Evolutionary conservation across 345 rosid species (phyloP).

Genomic region (Conringia planisiliqua): DNA sequence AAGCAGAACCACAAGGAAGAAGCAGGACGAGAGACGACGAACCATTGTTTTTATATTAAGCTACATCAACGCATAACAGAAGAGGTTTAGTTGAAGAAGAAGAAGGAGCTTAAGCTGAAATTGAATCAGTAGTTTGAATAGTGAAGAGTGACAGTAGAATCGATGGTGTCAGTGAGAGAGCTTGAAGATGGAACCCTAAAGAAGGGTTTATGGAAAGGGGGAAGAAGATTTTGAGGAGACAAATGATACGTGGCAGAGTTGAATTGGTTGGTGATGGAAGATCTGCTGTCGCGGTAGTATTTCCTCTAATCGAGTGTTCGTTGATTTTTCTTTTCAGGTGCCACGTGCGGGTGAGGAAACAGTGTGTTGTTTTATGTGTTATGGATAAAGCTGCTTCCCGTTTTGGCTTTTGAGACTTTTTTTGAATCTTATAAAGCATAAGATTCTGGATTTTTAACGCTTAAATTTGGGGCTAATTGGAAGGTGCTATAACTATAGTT

Average conservation of each 20-base stretch:
- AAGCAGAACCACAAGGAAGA: constrained; percentile 26
- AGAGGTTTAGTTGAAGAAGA: not conserved
- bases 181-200: constrained; percentile 25
- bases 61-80: constrained; percentile 18
- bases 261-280: constrained; percentile 3
- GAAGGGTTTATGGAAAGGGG: constrained; percentile 24
- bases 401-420: not conserved
- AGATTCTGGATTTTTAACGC: too few relatives aligned
- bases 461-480: too few relatives aligned
- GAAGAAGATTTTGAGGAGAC: not conserved
- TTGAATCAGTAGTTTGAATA: not conserved
- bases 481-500: too few relatives aligned
- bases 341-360: not conserved
- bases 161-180: constrained; percentile 1
- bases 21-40: constrained; percentile 26
- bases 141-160: not conserved
- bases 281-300: not conserved
- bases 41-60: constrained; percentile 28
- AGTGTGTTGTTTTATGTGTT: constrained; percentile 3
- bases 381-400: constrained; percentile 4
- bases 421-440: not conserved
- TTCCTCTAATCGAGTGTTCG: not conserved
- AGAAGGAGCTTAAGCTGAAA: not conserved
- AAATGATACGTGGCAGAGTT: constrained; percentile 17
- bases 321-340: constrained; percentile 4